Conservation (phyloP, 2,329 filamentous ascomycete species). For the Cercospora sp. region DNA sequence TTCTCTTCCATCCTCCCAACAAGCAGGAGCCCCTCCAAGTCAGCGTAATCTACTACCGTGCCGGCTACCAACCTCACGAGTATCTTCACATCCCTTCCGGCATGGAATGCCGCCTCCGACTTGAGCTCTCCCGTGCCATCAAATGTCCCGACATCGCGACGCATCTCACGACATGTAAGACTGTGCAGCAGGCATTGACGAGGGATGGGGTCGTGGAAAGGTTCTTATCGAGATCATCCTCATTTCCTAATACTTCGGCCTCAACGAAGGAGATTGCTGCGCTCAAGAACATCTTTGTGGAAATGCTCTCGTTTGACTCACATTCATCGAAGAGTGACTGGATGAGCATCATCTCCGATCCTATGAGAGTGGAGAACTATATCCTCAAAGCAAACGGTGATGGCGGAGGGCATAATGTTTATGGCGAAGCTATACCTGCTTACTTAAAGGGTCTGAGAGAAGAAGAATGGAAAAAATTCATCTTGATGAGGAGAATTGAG, state of each 20-base stretch:
- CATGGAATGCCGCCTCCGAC: slow-evolving; percentile 35
- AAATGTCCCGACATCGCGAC: slow-evolving; percentile 48
- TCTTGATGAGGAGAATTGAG: slow-evolving; percentile 46
- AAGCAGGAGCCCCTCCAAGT: slow-evolving; percentile 38
- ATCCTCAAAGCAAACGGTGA: slow-evolving; percentile 49
- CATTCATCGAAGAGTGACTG: slow-evolving; percentile 35
- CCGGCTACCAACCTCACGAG: slow-evolving; percentile 45
- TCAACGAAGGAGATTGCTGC: slow-evolving; percentile 13
- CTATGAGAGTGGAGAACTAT: slow-evolving; percentile 31
- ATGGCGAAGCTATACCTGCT: slow-evolving; percentile 41
- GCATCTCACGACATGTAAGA: slow-evolving; percentile 48
- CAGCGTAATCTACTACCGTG: slow-evolving; percentile 47
- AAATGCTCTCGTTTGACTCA: slow-evolving; percentile 41
- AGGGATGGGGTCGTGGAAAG: background rate
- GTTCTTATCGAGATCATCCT: background rate
- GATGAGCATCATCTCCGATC: slow-evolving; percentile 32
- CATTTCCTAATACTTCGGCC: background rate
- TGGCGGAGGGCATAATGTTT: slow-evolving; percentile 48
- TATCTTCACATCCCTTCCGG: slow-evolving; percentile 37
- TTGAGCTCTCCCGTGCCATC: slow-evolving; percentile 46
- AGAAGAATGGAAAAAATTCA: slow-evolving; percentile 39
- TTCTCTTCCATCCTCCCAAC: slow-evolving; percentile 38
- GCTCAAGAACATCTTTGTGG: slow-evolving; percentile 42
- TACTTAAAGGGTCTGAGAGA: slow-evolving; percentile 36
- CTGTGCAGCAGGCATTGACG: slow-evolving; percentile 47